phyloP scores from a whole-genome alignment of 257 asterid genomes.

The Ehretia macrophylla region DNA sequence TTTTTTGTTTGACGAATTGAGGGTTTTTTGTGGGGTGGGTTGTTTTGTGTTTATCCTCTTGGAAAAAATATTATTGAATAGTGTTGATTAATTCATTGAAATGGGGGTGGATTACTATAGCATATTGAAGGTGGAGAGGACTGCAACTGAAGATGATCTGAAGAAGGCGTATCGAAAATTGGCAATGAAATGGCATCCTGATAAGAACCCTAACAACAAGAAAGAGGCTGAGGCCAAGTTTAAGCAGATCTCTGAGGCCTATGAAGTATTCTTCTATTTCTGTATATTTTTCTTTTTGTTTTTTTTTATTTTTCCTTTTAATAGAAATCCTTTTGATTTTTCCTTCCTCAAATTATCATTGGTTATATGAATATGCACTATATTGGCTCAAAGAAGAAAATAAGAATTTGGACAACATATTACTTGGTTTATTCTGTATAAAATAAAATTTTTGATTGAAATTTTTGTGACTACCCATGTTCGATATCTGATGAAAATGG shows the following conservation, averaged over 20 bases:
- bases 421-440: neutral
- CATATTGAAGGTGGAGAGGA: slow-evolving; percentile 54
- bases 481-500: too few species aligned
- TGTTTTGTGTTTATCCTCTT: neutral
- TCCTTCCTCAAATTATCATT: neutral
- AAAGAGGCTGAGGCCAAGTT: slow-evolving; percentile 84
- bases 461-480: too few species aligned
- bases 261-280: slow-evolving; percentile 44
- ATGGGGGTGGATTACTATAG: slow-evolving; percentile 86
- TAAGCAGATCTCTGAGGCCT: slow-evolving; percentile 89
- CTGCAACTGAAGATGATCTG: slow-evolving; percentile 86
- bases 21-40: neutral
- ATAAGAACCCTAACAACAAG: slow-evolving; percentile 77
- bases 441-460: too few species aligned
- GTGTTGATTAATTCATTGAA: neutral
- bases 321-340: neutral
- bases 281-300: neutral
- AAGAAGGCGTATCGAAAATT: slow-evolving; percentile 77
- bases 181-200: slow-evolving; percentile 99
- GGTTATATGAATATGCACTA: too few species aligned
- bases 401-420: neutral
- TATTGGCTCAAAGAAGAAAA: neutral
- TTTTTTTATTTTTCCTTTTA: neutral
- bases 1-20: neutral
- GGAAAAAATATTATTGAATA: too few species aligned